These are phyloP conservation scores for Coemansia sp. DNA, from an alignment of 192 early-diverging fungal genomes.

Conservation along the genomic window DNA sequence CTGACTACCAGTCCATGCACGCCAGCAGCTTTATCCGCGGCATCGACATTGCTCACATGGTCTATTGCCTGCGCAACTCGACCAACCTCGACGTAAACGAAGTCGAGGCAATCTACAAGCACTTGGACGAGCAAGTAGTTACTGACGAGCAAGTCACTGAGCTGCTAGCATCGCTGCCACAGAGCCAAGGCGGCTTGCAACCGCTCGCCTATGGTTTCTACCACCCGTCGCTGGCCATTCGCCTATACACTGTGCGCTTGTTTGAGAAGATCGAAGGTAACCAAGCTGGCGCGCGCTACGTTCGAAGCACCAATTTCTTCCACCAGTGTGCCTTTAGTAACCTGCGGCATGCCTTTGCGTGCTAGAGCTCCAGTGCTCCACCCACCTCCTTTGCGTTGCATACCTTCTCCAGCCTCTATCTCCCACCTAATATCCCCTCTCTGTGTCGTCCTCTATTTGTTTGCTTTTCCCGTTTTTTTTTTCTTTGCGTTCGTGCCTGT, in stretches of 20 bases:
- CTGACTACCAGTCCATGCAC: constrained; percentile 63
- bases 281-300: constrained; percentile 53
- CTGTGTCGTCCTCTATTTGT: not conserved
- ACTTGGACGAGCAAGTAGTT: constrained; percentile 63
- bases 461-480: constrained; percentile 12
- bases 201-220: constrained; percentile 81
- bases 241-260: constrained; percentile 68
- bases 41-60: constrained; percentile 71
- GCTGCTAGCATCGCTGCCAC: constrained; percentile 67
- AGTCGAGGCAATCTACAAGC: constrained; percentile 67
- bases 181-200: constrained; percentile 76
- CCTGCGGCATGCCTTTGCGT: constrained; percentile 45
- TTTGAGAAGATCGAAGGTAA: constrained; percentile 72
- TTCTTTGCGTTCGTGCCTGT: constrained; percentile 6
- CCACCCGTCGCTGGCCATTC: constrained; percentile 65
- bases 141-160: constrained; percentile 80
- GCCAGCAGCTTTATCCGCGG: constrained; percentile 58
- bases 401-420: not conserved
- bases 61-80: constrained; percentile 58
- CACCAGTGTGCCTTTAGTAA: constrained; percentile 55
- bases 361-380: constrained; percentile 1
- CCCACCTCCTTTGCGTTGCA: not conserved
- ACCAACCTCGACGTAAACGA: constrained; percentile 59
- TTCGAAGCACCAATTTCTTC: constrained; percentile 54
- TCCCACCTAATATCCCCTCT: not conserved